Percentiles rank a stretch among this genome's conserved stretches.
These are phyloP conservation scores for Hypsizygus ulmarius DNA, from an alignment of 1,284 basidiomycete species.

Conservation along the genomic window DNA sequence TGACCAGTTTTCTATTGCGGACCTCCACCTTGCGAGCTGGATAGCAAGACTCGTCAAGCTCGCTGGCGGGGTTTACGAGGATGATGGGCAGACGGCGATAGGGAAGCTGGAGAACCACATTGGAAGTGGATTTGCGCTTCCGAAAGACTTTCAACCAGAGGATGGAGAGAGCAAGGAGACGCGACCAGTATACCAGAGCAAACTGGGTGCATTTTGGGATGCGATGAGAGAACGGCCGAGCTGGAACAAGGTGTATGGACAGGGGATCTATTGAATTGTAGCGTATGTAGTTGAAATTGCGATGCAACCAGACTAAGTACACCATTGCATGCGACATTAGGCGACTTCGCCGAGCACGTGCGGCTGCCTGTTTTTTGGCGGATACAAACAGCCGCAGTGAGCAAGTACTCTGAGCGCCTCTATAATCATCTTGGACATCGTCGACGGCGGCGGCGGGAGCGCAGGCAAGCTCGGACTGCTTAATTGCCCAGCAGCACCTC, in stretches of 20 bases:
- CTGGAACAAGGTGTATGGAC: slow-evolving; percentile 65
- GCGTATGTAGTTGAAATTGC: too few species aligned
- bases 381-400: slow-evolving; percentile 7
- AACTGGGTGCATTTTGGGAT: slow-evolving; percentile 66
- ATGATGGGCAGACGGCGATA: slow-evolving; percentile 49
- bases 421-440: slow-evolving; percentile 15
- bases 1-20: slow-evolving; percentile 77
- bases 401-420: background rate
- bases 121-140: slow-evolving; percentile 43
- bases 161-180: slow-evolving; percentile 21
- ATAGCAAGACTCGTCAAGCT: slow-evolving; percentile 61
- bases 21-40: slow-evolving; percentile 81
- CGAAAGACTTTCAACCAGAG: slow-evolving; percentile 38
- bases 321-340: too few species aligned
- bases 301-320: too few species aligned
- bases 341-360: slow-evolving; percentile 12
- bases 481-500: too few species aligned
- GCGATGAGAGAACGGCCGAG: slow-evolving; percentile 59
- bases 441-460: slow-evolving; percentile 13
- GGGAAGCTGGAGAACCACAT: slow-evolving; percentile 51
- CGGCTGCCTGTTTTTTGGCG: slow-evolving; percentile 9
- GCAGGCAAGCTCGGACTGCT: slow-evolving; percentile 9
- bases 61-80: slow-evolving; percentile 47
- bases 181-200: slow-evolving; percentile 34
- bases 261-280: slow-evolving; percentile 41